Percentiles rank a stretch among this genome's conserved stretches.
phyloP scores from a whole-genome alignment of 495 filamentous ascomycete genomes.

The Podospora bellae-mahoneyi region DNA sequence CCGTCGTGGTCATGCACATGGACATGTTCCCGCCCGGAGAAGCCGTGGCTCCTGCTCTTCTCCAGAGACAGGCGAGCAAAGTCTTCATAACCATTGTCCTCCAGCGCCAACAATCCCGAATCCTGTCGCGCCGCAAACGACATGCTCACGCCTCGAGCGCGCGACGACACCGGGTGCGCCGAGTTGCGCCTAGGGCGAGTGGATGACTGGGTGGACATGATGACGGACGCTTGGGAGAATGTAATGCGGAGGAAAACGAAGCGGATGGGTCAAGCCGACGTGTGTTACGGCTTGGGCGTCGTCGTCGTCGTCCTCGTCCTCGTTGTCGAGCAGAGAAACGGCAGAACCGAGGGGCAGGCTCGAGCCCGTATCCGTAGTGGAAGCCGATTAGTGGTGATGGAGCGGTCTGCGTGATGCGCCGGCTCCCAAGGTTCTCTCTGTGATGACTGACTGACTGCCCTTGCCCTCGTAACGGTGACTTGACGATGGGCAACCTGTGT shows the following conservation, averaged over 20 bases:
- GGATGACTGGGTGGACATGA: conserved; percentile 11
- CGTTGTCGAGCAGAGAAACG: not conserved
- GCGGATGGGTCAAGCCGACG: not conserved
- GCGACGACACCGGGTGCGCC: conserved; percentile 15
- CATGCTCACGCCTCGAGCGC: conserved; percentile 37
- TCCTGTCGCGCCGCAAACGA: conserved; percentile 37
- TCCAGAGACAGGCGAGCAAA: conserved; percentile 23
- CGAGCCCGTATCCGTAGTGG: not conserved
- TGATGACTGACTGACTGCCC: not conserved
- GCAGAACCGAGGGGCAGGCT: not conserved
- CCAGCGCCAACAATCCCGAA: conserved; percentile 24
- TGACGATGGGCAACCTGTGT: not conserved
- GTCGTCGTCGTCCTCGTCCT: too few species aligned
- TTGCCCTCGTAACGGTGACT: not conserved
- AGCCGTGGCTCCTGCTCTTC: conserved; percentile 34
- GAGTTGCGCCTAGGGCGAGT: conserved; percentile 13
- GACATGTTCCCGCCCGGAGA: conserved; percentile 9
- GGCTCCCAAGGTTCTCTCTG: not conserved
- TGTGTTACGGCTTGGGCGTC: too few species aligned
- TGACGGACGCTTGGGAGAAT: not conserved
- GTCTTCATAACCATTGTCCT: conserved; percentile 14
- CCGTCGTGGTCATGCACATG: conserved; percentile 17
- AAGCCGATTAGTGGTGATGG: not conserved
- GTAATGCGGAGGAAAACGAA: not conserved
- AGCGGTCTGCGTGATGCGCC: conserved; percentile 3